Base-by-base conservation (phyloP, 208 protist genomes). In the Blastocrithidia nonstop region DNA sequence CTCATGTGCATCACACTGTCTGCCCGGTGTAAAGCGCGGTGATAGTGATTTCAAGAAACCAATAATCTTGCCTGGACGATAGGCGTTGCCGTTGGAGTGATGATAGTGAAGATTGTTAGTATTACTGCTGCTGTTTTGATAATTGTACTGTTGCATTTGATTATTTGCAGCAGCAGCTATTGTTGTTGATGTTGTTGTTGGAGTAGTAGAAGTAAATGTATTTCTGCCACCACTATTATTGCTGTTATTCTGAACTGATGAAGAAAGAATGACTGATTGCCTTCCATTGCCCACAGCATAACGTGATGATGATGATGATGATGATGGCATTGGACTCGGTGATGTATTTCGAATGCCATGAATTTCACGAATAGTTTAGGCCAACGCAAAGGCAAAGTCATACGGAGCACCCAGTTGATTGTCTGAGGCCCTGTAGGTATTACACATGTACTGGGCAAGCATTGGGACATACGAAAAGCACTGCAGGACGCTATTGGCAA, bases 1-100 rank as follows among this genome's bases (percentile, higher is more conserved):
- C 66, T 95, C 88, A 45, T 95, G 88, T 15, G 88, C 88, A 52
- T 95, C 88, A 51, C 77, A 67, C 57, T 95, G 88, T 15, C 57
- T 48, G n/a, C 88, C 88, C 29, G 87, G 50, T 3, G 44, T 50
- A 47, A 95, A 88, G 51, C 77, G 78, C 37, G 63, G 65, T 21
- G 68, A 88, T 17, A 93, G 61, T 7, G 61, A 33, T 7, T 64
- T 64, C 0, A 93, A 49, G 53, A 79, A 65, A 21, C 66, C 51
- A 23, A 88, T 53, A 33, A 93, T 66, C 3, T 61, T 45, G 0
- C 29, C 54, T 1, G 85, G 80, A 5, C 71, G 63, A 50, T 81
- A 76, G 21, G 60, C 66, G 17, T 20, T 26, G 40, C 5, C 15
- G 40, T 37, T 11, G 29, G 11, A 35, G 29, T 35, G n/a, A n/a